These are phyloP conservation scores for Solioccasus polychromus DNA, from an alignment of 768 basidiomycete genomes.

Conservation along the genomic window DNA sequence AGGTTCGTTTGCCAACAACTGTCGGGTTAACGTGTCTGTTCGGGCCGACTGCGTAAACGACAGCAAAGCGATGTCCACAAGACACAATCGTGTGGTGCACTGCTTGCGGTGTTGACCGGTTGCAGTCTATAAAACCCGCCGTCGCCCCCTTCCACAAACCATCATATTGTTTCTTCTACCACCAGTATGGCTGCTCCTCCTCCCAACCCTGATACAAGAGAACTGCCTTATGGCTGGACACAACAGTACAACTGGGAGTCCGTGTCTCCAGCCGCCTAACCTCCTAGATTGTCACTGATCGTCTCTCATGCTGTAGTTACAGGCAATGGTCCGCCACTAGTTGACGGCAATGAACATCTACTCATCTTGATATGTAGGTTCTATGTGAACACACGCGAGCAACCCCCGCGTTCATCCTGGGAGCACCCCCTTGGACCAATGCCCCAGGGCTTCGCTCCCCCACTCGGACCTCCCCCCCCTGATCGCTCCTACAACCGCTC, in stretches of 20 bases:
- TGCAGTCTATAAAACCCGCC: constrained; percentile 23
- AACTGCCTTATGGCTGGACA: constrained; percentile 67
- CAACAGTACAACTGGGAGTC: constrained; percentile 67
- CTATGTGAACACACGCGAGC: constrained; percentile 66
- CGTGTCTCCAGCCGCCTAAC: constrained; percentile 28
- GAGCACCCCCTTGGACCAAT: constrained; percentile 60
- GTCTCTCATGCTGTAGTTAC: constrained; percentile 43
- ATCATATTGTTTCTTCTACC: constrained; percentile 1
- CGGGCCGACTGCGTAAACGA: constrained; percentile 28
- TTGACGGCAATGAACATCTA: neutral
- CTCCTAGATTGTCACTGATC: constrained; percentile 23
- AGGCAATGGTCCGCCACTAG: constrained; percentile 52
- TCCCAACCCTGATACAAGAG: constrained; percentile 52
- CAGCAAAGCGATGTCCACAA: constrained; percentile 34
- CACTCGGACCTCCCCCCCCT: constrained; percentile 46
- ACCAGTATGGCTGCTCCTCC: constrained; percentile 45
- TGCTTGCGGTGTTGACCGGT: constrained; percentile 7
- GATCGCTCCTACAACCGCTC: constrained; percentile 31
- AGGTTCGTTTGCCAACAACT: neutral
- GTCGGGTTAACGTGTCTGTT: constrained; percentile 6
- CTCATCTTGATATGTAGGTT: constrained; percentile 47
- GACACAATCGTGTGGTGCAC: constrained; percentile 14
- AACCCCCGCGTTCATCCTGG: constrained; percentile 68
- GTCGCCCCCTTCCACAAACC: constrained; percentile 23
- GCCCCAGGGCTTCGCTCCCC: constrained; percentile 31